Conservation (phyloP, 164 flowering plant genomes). For the Vitis labrusca region DNA sequence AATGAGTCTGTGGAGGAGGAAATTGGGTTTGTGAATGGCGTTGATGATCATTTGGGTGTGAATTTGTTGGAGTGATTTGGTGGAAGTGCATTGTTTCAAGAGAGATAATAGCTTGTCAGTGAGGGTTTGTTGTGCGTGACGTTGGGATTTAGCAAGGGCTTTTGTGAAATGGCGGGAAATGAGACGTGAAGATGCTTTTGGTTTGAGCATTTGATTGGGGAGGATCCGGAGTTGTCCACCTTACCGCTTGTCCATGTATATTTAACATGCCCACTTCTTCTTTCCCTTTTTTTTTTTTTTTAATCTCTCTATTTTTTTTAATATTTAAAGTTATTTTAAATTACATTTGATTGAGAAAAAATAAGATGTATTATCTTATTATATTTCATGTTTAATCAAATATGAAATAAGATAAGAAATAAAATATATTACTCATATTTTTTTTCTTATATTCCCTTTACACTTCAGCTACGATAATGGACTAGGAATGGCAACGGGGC, state of each 20-base stretch:
- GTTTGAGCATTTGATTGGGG: slow-evolving; percentile 4
- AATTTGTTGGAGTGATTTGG: slow-evolving; percentile 39
- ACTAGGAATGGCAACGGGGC: too few relatives aligned
- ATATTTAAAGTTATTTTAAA: too few relatives aligned
- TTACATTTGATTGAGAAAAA: too few relatives aligned
- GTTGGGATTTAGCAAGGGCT: background rate
- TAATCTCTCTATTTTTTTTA: background rate
- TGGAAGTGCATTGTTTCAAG: slow-evolving; percentile 38
- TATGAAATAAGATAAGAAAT: too few relatives aligned
- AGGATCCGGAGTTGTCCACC: too few relatives aligned
- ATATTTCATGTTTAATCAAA: too few relatives aligned
- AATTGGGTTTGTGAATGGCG: slow-evolving; percentile 44
- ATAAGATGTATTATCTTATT: too few relatives aligned
- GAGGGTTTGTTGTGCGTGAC: slow-evolving; percentile 4
- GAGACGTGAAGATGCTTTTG: background rate
- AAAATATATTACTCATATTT: too few relatives aligned
- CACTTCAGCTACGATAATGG: too few relatives aligned
- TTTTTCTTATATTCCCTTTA: too few relatives aligned
- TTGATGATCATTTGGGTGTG: slow-evolving; percentile 56
- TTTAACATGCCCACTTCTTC: background rate
- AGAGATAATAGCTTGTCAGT: slow-evolving; percentile 24
- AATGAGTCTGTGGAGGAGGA: slow-evolving; percentile 49
- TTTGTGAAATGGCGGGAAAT: slow-evolving; percentile 18
- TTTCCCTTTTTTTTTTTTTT: background rate
- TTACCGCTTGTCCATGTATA: too few relatives aligned